Conservation (phyloP, 2,329 filamentous ascomycete species). For the Talaromyces pinophilus region DNA sequence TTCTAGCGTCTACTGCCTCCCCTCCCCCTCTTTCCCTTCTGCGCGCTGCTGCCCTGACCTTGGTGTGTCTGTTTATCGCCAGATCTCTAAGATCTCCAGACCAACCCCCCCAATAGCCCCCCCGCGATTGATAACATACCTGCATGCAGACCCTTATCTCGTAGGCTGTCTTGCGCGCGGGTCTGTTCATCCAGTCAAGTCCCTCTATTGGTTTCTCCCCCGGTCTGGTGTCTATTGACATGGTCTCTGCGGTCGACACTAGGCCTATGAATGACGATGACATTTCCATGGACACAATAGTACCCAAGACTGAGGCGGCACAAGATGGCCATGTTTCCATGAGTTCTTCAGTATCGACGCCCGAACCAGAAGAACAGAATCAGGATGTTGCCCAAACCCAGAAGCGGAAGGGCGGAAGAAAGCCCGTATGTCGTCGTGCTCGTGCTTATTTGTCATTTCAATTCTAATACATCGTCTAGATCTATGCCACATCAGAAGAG, state of each 20-base stretch:
- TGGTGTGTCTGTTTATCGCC: neutral
- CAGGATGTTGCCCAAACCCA: slow-evolving; percentile 57
- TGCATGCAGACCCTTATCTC: slow-evolving; percentile 16
- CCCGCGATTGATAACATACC: neutral
- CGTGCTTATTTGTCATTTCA: neutral
- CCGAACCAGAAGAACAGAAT: slow-evolving; percentile 46
- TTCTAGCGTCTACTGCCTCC: slow-evolving; percentile 22
- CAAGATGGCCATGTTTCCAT: slow-evolving; percentile 47
- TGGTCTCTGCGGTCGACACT: slow-evolving; percentile 50
- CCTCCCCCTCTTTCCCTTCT: slow-evolving; percentile 1
- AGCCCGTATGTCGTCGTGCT: slow-evolving; percentile 69
- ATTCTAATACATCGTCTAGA: slow-evolving; percentile 55
- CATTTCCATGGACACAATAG: slow-evolving; percentile 41
- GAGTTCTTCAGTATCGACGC: slow-evolving; percentile 49
- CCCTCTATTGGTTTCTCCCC: neutral
- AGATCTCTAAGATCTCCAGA: neutral
- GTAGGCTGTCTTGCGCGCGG: slow-evolving; percentile 8
- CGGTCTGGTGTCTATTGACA: slow-evolving; percentile 28
- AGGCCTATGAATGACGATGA: slow-evolving; percentile 44
- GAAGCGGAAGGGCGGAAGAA: slow-evolving; percentile 96
- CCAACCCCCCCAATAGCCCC: neutral
- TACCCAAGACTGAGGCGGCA: slow-evolving; percentile 46
- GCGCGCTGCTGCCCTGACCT: neutral
- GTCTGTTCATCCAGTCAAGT: neutral
- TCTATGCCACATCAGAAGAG: slow-evolving; percentile 98